Percentiles rank a stretch among this genome's conserved stretches.
Evolutionary conservation across 352 stramenopile genomes (phyloP).

Genomic region (Pythium dissotocum): DNA sequence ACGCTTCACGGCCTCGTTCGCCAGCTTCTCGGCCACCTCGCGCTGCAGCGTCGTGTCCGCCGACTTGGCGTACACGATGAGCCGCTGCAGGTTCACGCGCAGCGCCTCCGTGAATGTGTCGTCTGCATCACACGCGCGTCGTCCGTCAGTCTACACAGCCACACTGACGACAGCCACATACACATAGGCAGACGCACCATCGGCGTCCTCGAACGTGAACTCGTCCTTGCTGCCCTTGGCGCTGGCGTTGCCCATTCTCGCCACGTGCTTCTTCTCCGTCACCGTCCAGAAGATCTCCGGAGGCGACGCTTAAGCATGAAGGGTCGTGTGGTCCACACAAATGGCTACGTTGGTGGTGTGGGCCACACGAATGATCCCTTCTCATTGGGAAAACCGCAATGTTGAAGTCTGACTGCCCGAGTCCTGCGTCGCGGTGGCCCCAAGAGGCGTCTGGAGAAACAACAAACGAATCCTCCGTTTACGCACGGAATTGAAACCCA

Average conservation of each 20-base stretch:
- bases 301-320: constrained; percentile 17
- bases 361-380: constrained; percentile 15
- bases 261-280: not conserved
- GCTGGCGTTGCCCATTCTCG: constrained; percentile 42
- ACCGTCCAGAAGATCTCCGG: not conserved
- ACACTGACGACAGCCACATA: not conserved
- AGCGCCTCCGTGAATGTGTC: constrained; percentile 88
- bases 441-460: not conserved
- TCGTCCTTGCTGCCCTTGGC: constrained; percentile 78
- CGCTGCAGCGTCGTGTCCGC: constrained; percentile 88
- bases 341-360: constrained; percentile 21
- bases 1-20: constrained; percentile 95
- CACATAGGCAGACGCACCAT: constrained; percentile 37
- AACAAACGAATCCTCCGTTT: not conserved
- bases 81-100: constrained; percentile 87
- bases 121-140: constrained; percentile 39
- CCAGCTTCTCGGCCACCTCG: constrained; percentile 93
- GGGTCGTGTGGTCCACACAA: constrained; percentile 20
- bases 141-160: not conserved
- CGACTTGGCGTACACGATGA: constrained; percentile 93
- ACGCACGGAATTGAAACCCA: not conserved
- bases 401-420: constrained; percentile 1
- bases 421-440: not conserved
- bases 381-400: not conserved
- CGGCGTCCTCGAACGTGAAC: constrained; percentile 76